Evolutionary conservation across 31 red algal genomes (phyloP), one percentile per base, ranked within the genome.

Genomic region (Odonthalia washingtoniensis): DNA sequence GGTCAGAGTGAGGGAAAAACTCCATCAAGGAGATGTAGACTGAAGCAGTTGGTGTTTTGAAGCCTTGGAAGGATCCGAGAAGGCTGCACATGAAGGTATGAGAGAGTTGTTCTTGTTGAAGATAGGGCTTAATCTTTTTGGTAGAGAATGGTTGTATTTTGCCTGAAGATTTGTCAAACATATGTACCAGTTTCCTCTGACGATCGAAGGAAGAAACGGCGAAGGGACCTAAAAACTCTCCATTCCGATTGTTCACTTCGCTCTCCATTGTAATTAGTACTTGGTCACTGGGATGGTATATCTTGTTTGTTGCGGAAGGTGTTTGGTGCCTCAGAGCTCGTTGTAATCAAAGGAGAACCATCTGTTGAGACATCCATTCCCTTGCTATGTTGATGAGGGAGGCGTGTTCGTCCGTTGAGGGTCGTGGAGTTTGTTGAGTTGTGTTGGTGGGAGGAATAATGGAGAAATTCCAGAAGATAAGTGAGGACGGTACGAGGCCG

Each of bases 181-280:
- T n/a, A n/a, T n/a, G 81, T 1, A 89, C 61, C 2, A 72, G 16
- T 43, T 89, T 89, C 61, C 62, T 70, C 26, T 44, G 65, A 12
- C 39, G 75, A 21, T 81, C 86, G 0, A 89, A 3, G 14, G 44
- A 38, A 34, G 1, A 1, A 17, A 81, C 21, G 3, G 76, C 43
- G 33, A 90, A 90, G 0, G 87, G 78, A 0, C 87, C 77, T 18
- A 90, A 18, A 62, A 46, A 90, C 46, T 90, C 87, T 21, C 87
- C 87, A 33, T 74, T 90, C 3, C 87, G 76, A 43, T 37, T 82
- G 4, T 82, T 33, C 1, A 90, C 76, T 33, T 72, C 4, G 35
- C n/a, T 81, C 34, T 65, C 77, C n/a, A n/a, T n/a, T n/a, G n/a
- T n/a, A n/a, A n/a, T n/a, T n/a, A n/a, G n/a, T n/a, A n/a, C n/a